Percentiles rank a stretch among this genome's conserved stretches.
These are phyloP conservation scores for Peniophora sp. DNA, from an alignment of 1,284 basidiomycete genomes.

Conservation along the genomic window DNA sequence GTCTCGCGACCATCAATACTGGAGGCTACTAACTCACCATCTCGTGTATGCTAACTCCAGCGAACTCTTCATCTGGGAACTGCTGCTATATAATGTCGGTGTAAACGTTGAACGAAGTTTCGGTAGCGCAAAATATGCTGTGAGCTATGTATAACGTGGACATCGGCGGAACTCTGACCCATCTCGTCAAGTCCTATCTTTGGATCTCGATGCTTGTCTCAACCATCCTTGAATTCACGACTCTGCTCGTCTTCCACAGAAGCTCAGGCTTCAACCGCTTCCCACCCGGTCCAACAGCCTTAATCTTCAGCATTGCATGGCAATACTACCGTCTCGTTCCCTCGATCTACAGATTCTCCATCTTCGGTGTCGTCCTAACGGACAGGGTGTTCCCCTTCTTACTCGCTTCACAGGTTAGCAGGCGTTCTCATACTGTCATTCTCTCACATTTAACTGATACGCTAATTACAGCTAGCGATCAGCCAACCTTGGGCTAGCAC, in stretches of 20 bases:
- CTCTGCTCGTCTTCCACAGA: slow-evolving; percentile 51
- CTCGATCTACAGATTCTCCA: slow-evolving; percentile 62
- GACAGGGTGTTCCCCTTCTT: slow-evolving; percentile 47
- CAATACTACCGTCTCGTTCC: slow-evolving; percentile 78
- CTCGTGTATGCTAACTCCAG: slow-evolving; percentile 78
- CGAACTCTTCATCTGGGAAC: slow-evolving; percentile 73
- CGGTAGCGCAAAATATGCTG: slow-evolving; percentile 85
- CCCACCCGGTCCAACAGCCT: slow-evolving; percentile 66
- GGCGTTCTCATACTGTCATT: background rate
- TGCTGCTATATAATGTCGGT: slow-evolving; percentile 70
- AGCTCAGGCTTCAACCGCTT: slow-evolving; percentile 63
- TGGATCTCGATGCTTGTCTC: slow-evolving; percentile 51
- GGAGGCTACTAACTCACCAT: slow-evolving; percentile 74
- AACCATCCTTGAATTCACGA: slow-evolving; percentile 58
- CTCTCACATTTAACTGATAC: slow-evolving; percentile 1
- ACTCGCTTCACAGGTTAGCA: slow-evolving; percentile 10
- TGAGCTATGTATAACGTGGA: slow-evolving; percentile 30
- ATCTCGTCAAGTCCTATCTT: slow-evolving; percentile 3
- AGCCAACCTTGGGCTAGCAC: slow-evolving; percentile 61
- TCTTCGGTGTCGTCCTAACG: slow-evolving; percentile 68
- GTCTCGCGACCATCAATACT: slow-evolving; percentile 77
- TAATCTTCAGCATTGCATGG: slow-evolving; percentile 72
- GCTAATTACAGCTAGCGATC: slow-evolving; percentile 47
- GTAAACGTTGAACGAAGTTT: slow-evolving; percentile 79
- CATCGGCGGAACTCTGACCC: background rate